Evolutionary conservation across 1,139 yeast genomes (phyloP).

Genomic region (Yamadazyma buinensis): DNA sequence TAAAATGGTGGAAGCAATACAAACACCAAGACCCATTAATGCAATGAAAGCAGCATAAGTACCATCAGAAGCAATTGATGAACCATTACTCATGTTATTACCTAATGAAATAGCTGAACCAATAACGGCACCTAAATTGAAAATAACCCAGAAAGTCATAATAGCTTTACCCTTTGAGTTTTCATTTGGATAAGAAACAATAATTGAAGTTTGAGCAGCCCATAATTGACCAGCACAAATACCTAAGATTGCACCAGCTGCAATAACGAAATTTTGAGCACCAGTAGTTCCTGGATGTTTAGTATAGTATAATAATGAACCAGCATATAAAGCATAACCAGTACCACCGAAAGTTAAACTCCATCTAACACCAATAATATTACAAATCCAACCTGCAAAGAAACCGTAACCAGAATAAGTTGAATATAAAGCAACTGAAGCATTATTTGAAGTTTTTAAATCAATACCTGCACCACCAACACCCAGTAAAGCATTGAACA

Average conservation of each 20-base stretch:
- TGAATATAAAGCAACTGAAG: conserved; percentile 53
- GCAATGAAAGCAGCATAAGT: conserved; percentile 58
- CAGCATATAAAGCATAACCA: conserved; percentile 56
- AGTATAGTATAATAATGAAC: conserved; percentile 49
- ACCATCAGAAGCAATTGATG: conserved; percentile 45
- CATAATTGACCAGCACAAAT: conserved; percentile 49
- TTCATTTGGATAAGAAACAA: conserved; percentile 60
- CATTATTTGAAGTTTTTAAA: conserved; percentile 44
- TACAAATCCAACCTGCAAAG: conserved; percentile 58
- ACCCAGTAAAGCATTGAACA: conserved; percentile 21
- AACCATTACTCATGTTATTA: conserved; percentile 38
- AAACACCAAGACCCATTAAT: conserved; percentile 47
- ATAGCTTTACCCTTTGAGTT: conserved; percentile 51
- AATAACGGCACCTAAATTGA: conserved; percentile 62
- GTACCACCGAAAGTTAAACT: conserved; percentile 52
- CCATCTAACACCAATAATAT: conserved; percentile 46
- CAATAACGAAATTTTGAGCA: conserved; percentile 47
- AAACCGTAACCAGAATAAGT: conserved; percentile 58
- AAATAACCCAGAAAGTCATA: conserved; percentile 59
- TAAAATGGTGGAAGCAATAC: conserved; percentile 41
- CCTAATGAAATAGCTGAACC: conserved; percentile 58
- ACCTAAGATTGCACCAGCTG: conserved; percentile 60
- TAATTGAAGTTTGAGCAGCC: conserved; percentile 61
- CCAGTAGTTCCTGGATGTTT: conserved; percentile 10
- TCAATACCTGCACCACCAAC: conserved; percentile 27